Evolutionary conservation across 257 asterid species (phyloP).

Genomic region (Henckelia pumila): DNA sequence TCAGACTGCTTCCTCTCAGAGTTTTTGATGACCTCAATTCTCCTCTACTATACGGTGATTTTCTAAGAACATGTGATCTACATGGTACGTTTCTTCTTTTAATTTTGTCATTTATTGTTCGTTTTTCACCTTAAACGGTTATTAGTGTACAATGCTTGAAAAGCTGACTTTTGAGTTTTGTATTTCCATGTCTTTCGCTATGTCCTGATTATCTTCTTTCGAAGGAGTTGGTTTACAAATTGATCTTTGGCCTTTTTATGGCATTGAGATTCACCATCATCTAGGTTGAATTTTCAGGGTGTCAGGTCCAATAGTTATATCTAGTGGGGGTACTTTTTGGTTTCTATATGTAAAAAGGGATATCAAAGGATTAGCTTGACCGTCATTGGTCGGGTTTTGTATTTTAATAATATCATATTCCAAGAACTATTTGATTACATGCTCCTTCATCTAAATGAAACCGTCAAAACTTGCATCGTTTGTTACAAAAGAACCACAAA

Average conservation of each 20-base stretch:
- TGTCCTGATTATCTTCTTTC: neutral
- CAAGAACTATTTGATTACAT: neutral
- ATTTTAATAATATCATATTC: neutral
- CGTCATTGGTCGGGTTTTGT: neutral
- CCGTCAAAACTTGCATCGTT: neutral
- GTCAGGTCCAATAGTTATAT: too few species aligned
- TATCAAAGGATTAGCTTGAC: neutral
- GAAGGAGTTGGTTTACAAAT: neutral
- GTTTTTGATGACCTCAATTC: conserved; percentile 71
- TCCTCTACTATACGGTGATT: conserved; percentile 60
- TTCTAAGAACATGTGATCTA: conserved; percentile 28
- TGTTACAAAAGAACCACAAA: neutral
- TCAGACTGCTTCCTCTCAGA: conserved; percentile 80
- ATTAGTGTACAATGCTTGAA: neutral
- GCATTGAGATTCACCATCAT: neutral
- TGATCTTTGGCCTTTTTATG: neutral
- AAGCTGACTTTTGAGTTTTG: neutral
- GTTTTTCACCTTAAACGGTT: neutral
- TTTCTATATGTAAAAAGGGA: neutral
- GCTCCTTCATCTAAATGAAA: neutral
- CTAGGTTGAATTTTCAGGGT: neutral
- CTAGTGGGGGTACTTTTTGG: neutral
- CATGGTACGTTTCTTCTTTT: conserved; percentile 45
- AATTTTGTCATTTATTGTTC: conserved; percentile 10
- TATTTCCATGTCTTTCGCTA: neutral